These are phyloP conservation scores for Talaromyces adpressus DNA, from an alignment of 495 filamentous ascomycete species.

Conservation along the genomic window DNA sequence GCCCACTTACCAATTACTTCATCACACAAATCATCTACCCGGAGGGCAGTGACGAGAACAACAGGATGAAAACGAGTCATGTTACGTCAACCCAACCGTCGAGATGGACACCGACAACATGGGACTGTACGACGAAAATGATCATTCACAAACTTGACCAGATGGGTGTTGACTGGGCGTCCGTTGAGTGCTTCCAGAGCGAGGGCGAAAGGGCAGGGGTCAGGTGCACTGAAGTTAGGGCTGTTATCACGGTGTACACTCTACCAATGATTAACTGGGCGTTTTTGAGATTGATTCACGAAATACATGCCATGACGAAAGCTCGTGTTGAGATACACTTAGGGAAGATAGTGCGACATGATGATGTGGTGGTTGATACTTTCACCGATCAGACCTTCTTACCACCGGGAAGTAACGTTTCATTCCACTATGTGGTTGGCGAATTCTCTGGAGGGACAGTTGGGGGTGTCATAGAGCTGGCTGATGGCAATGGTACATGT, in stretches of 20 bases:
- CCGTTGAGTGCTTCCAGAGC: constrained; percentile 3
- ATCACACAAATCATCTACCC: background rate
- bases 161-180: background rate
- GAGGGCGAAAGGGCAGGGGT: background rate
- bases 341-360: background rate
- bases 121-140: background rate
- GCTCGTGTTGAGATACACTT: background rate
- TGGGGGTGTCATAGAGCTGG: background rate
- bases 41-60: background rate
- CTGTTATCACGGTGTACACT: background rate
- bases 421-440: background rate
- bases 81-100: background rate
- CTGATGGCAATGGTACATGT: background rate
- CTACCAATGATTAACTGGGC: background rate
- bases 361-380: background rate
- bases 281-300: background rate
- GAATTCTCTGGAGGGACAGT: background rate
- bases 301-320: background rate
- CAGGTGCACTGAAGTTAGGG: background rate
- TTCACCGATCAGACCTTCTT: background rate
- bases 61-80: background rate
- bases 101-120: background rate
- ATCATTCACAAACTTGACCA: background rate
- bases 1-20: background rate
- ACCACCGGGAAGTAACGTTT: background rate